Evolutionary conservation across 78 protist species (phyloP).

Genomic region (Protostelium mycophagum): DNA sequence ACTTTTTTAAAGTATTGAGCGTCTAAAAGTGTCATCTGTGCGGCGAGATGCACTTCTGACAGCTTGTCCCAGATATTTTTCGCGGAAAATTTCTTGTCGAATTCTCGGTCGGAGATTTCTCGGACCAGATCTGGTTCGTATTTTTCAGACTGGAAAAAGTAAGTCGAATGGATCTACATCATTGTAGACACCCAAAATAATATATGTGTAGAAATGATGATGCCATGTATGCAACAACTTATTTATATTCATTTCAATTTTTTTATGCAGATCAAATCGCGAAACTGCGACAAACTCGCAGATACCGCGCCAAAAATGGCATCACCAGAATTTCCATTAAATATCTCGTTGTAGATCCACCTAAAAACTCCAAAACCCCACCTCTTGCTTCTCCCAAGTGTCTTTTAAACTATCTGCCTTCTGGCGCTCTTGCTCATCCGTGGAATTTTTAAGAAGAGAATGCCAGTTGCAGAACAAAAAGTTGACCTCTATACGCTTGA

Average conservation of each 20-base stretch:
- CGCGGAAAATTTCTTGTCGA: neutral
- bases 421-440: neutral
- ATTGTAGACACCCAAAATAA: no score
- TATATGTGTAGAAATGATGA: no score
- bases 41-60: neutral
- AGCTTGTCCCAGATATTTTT: neutral
- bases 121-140: neutral
- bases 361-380: no score
- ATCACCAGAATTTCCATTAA: no score
- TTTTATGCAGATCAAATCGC: no score
- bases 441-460: neutral
- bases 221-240: no score
- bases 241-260: no score
- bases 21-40: neutral
- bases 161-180: no score
- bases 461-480: neutral
- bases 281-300: no score
- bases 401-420: neutral
- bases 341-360: neutral
- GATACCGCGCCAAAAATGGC: no score
- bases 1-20: neutral
- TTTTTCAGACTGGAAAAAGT: neutral
- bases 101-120: neutral
- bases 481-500: neutral
- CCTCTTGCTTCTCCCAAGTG: neutral